Evolutionary conservation across 2,329 filamentous ascomycete genomes (phyloP).

Genomic region (Pseudocercospora musae): DNA sequence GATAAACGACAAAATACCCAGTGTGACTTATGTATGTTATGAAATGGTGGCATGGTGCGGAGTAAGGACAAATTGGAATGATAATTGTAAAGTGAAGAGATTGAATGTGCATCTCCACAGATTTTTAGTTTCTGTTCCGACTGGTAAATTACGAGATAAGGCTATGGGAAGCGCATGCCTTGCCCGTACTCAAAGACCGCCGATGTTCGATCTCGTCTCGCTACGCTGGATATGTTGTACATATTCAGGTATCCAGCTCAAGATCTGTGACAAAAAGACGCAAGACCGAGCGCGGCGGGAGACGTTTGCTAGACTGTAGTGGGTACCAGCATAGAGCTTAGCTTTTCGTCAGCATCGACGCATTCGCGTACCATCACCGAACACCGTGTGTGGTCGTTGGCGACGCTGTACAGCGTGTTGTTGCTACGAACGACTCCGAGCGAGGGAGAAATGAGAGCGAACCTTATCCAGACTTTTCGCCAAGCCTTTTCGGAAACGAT

Average conservation of each 20-base stretch:
- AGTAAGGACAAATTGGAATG: slow-evolving; percentile 20
- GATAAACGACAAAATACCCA: slow-evolving; percentile 10
- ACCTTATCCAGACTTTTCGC: neutral
- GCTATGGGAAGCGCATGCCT: slow-evolving; percentile 20
- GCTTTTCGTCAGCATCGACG: neutral
- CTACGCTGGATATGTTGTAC: neutral
- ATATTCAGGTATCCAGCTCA: slow-evolving; percentile 28
- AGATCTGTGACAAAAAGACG: slow-evolving; percentile 26
- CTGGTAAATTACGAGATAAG: slow-evolving; percentile 32
- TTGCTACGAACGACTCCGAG: neutral
- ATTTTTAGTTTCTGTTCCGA: slow-evolving; percentile 22
- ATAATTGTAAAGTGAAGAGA: slow-evolving; percentile 29
- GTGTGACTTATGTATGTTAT: slow-evolving; percentile 3
- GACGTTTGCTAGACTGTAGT: slow-evolving; percentile 16
- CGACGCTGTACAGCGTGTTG: no score
- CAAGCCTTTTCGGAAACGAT: neutral
- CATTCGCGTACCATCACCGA: neutral
- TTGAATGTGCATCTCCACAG: slow-evolving; percentile 15
- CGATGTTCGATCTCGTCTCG: slow-evolving; percentile 30
- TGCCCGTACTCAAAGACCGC: slow-evolving; percentile 34
- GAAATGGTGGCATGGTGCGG: neutral
- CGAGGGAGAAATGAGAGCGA: neutral
- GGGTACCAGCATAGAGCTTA: neutral
- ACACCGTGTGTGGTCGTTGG: neutral
- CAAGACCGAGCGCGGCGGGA: slow-evolving; percentile 34